Conservation (phyloP, 352 stramenopile species). For the Pythium pyrilobum region DNA sequence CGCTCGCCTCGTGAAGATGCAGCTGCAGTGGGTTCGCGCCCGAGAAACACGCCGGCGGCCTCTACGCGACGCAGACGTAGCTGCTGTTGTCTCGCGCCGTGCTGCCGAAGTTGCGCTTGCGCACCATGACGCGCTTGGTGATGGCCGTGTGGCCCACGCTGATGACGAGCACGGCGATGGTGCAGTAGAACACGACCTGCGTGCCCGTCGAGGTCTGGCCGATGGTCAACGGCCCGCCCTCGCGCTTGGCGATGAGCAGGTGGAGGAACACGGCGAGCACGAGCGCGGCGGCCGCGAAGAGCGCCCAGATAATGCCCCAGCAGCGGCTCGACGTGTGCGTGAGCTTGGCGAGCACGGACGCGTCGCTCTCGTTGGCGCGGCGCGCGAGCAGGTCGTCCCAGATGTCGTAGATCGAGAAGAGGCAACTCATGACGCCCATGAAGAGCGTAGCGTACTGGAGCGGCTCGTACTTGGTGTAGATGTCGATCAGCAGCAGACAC, state of each 20-base stretch:
- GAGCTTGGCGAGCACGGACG: conserved; percentile 83
- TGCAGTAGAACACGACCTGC: conserved; percentile 43
- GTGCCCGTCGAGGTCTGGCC: conserved; percentile 45
- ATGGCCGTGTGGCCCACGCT: conserved; percentile 58
- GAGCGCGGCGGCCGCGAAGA: conserved; percentile 68
- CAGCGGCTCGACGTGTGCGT: conserved; percentile 86
- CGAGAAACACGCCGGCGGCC: not conserved
- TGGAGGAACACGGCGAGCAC: conserved; percentile 77
- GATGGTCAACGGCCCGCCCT: conserved; percentile 31
- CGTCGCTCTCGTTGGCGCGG: conserved; percentile 78
- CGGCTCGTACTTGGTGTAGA: conserved; percentile 52
- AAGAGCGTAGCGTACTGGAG: conserved; percentile 85
- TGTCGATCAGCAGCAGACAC: conserved; percentile 59
- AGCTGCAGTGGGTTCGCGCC: conserved; percentile 1
- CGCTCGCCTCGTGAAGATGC: too few relatives aligned
- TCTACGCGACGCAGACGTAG: conserved; percentile 10
- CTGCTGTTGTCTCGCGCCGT: conserved; percentile 3
- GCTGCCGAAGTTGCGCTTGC: conserved; percentile 13
- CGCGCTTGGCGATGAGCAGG: conserved; percentile 57
- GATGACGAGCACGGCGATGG: conserved; percentile 37
- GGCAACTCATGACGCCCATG: conserved; percentile 85
- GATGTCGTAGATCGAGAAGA: conserved; percentile 89
- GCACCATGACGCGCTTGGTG: conserved; percentile 46
- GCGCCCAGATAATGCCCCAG: conserved; percentile 84
- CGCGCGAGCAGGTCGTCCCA: conserved; percentile 87